Evolutionary conservation across 2,329 filamentous ascomycete genomes (phyloP).

Genomic region (Paecilomyces variotii): DNA sequence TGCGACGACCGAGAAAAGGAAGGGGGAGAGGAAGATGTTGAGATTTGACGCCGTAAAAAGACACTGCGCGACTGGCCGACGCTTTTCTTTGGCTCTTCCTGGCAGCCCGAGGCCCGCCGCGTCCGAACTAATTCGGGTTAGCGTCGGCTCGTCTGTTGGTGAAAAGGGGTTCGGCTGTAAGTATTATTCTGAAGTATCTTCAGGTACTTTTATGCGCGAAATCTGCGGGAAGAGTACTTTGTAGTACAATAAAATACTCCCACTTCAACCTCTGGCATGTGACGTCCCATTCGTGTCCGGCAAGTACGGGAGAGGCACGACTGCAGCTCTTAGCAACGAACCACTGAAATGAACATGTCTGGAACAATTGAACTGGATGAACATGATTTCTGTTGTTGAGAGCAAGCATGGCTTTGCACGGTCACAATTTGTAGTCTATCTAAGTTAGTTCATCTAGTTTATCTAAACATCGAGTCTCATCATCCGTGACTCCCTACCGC

Average conservation of each 20-base stretch:
- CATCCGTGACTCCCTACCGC: not conserved
- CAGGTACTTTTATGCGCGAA: not conserved
- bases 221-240: not conserved
- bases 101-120: not conserved
- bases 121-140: not conserved
- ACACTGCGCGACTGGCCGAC: not conserved
- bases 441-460: no score
- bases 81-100: not conserved
- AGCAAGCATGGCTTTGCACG: not conserved
- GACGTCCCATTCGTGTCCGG: not conserved
- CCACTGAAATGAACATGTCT: not conserved
- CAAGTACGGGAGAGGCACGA: not conserved
- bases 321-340: not conserved
- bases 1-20: not conserved
- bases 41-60: not conserved
- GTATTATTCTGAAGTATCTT: not conserved
- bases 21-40: not conserved
- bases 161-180: not conserved
- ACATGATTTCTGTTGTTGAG: not conserved
- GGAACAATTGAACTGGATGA: not conserved
- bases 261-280: not conserved
- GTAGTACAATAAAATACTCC: not conserved
- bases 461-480: not conserved
- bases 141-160: not conserved
- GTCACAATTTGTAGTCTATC: not conserved